A percentile compares a stretch with the other conserved stretches of the same genome.
phyloP scores from a whole-genome alignment of 495 filamentous ascomycete species.

The Daldinia caldariorum region DNA sequence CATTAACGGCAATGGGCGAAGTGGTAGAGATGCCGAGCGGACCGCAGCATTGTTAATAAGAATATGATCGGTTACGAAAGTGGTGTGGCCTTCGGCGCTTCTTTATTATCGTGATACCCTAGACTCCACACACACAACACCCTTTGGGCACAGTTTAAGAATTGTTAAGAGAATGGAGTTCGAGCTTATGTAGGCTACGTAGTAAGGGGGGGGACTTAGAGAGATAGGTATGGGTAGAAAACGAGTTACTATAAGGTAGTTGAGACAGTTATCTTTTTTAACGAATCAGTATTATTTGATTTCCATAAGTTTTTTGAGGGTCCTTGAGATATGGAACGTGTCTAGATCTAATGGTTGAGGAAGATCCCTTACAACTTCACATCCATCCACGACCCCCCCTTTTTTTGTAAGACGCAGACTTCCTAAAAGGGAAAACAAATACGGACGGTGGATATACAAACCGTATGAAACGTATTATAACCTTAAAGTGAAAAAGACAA shows the following conservation, averaged over 20 bases:
- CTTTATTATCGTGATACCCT: conserved; percentile 34
- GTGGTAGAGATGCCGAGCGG: conserved; percentile 6
- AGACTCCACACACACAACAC: conserved; percentile 30
- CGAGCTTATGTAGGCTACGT: background rate
- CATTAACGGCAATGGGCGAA: conserved; percentile 22
- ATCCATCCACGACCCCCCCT: background rate
- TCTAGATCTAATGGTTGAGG: conserved; percentile 3
- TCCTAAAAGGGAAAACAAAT: conserved; percentile 33
- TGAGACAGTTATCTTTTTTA: background rate
- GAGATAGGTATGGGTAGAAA: too few relatives aligned
- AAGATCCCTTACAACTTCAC: conserved; percentile 14
- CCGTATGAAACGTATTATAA: conserved; percentile 22
- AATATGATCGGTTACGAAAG: conserved; percentile 11
- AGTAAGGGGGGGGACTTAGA: too few relatives aligned
- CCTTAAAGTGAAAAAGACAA: background rate
- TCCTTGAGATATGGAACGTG: background rate
- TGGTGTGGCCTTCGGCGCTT: conserved; percentile 34
- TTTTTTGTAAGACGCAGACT: conserved; percentile 11
- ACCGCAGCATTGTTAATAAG: conserved; percentile 9
- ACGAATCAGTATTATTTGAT: background rate
- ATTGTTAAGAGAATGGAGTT: background rate
- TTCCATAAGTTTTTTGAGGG: conserved; percentile 1
- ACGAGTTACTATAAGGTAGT: background rate
- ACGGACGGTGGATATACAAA: conserved; percentile 2
- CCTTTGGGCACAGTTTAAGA: conserved; percentile 3